These are phyloP conservation scores for Sungouiella blattae DNA, from an alignment of 805 yeast genomes.

Conservation along the genomic window DNA sequence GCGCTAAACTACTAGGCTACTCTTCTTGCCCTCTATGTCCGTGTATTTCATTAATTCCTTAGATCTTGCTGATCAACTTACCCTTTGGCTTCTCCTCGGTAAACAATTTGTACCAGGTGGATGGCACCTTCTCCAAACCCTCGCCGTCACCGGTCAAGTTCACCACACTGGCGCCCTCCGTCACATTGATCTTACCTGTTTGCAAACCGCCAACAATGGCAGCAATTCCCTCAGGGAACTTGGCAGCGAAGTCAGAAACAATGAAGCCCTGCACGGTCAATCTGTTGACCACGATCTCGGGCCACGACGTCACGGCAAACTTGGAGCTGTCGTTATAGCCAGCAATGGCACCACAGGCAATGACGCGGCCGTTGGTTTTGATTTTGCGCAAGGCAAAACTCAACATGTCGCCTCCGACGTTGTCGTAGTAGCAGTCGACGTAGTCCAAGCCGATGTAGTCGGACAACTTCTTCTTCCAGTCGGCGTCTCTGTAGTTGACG, in stretches of 20 bases:
- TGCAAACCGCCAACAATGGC: conserved; percentile 34
- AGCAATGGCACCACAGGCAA: conserved; percentile 65
- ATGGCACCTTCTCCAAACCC: conserved; percentile 12
- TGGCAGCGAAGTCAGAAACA: conserved; percentile 39
- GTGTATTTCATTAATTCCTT: too few relatives aligned
- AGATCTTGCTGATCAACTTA: conserved; percentile 15
- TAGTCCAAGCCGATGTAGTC: conserved; percentile 41
- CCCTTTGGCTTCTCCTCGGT: conserved; percentile 17
- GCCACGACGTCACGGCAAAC: conserved; percentile 37
- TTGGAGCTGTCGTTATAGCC: conserved; percentile 47
- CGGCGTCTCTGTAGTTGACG: conserved; percentile 49
- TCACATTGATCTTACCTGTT: conserved; percentile 38
- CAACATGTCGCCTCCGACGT: conserved; percentile 61
- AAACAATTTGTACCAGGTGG: conserved; percentile 15
- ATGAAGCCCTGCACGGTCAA: conserved; percentile 53
- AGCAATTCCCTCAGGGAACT: conserved; percentile 35
- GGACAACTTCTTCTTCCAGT: conserved; percentile 22
- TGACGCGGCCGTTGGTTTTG: conserved; percentile 41
- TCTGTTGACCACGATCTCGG: conserved; percentile 46
- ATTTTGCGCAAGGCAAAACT: conserved; percentile 39
- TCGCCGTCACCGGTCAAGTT: conserved; percentile 35
- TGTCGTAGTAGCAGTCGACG: conserved; percentile 55
- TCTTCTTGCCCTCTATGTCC: too few relatives aligned
- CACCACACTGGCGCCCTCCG: conserved; percentile 33
- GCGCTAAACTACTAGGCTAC: too few relatives aligned